These are phyloP conservation scores for Tilletiaria anomala DNA, from an alignment of 1,284 basidiomycete species.

Conservation along the genomic window DNA sequence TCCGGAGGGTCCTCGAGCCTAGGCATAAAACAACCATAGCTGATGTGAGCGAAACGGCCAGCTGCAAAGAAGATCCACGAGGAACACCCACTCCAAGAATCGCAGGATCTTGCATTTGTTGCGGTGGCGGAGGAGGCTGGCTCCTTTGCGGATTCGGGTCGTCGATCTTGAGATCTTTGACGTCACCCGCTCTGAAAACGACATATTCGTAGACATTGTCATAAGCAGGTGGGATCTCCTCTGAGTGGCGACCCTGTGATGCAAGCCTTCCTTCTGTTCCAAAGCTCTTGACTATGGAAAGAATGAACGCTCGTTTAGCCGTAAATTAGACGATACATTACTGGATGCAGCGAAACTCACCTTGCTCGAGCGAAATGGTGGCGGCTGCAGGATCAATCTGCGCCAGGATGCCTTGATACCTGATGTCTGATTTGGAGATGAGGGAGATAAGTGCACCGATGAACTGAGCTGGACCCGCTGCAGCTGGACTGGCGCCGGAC, in stretches of 20 bases:
- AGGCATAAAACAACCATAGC: no score
- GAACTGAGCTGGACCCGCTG: conserved; percentile 31
- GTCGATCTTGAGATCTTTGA: conserved; percentile 41
- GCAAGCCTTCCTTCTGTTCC: conserved; percentile 42
- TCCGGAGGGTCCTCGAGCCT: no score
- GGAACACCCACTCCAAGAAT: conserved; percentile 31
- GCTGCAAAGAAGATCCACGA: no score
- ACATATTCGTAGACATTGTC: conserved; percentile 47
- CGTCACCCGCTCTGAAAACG: conserved; percentile 40
- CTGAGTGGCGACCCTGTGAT: conserved; percentile 42
- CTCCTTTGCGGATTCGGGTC: conserved; percentile 17
- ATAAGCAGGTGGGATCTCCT: conserved; percentile 37
- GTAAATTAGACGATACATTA: no score
- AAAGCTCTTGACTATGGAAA: neutral
- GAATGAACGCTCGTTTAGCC: no score
- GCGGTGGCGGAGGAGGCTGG: conserved; percentile 7
- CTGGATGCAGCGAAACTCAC: no score
- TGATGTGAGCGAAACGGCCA: no score
- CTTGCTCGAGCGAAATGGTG: conserved; percentile 73
- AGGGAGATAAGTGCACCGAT: conserved; percentile 53
- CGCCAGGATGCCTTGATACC: conserved; percentile 70
- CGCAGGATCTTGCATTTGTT: conserved; percentile 23
- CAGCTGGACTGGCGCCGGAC: no score
- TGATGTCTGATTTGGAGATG: conserved; percentile 76
- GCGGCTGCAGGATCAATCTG: conserved; percentile 68